Conservation (phyloP, 2,329 filamentous ascomycete species). For the Aureobasidium namibiae region DNA sequence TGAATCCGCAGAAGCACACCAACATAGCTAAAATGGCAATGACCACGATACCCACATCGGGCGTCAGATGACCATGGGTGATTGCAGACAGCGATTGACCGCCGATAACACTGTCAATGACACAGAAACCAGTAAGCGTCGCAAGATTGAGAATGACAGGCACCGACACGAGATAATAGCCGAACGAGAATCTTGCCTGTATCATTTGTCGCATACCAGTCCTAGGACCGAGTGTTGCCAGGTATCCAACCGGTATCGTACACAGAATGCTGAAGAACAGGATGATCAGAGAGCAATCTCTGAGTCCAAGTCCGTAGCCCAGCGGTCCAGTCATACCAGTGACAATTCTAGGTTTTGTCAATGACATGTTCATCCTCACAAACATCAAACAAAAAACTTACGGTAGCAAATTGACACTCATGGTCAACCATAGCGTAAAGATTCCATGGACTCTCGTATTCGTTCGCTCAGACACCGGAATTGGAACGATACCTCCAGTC, state of each 20-base stretch:
- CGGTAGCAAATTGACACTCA: constrained; percentile 51
- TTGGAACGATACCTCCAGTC: constrained; percentile 43
- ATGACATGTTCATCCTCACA: too few relatives aligned
- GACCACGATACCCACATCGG: constrained; percentile 53
- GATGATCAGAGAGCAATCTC: constrained; percentile 51
- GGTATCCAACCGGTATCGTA: constrained; percentile 46
- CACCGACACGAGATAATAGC: constrained; percentile 50
- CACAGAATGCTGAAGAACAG: constrained; percentile 55
- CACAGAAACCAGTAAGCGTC: constrained; percentile 54
- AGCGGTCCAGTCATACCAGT: constrained; percentile 56
- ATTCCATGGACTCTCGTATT: constrained; percentile 47
- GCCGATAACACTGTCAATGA: constrained; percentile 54
- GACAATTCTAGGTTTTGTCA: constrained; percentile 37
- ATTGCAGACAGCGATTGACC: constrained; percentile 52
- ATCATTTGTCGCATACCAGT: constrained; percentile 60
- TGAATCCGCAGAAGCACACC: constrained; percentile 54
- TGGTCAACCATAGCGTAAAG: constrained; percentile 54
- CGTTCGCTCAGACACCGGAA: constrained; percentile 46
- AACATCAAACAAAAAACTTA: constrained; percentile 30
- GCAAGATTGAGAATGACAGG: constrained; percentile 55
- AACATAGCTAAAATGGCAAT: constrained; percentile 49
- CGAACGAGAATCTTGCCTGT: constrained; percentile 56
- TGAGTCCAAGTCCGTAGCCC: constrained; percentile 46
- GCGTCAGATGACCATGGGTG: constrained; percentile 36
- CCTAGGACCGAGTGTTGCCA: constrained; percentile 51